Conservation (phyloP, 2,329 filamentous ascomycete genomes). For the Leptoxyphium fumago region DNA sequence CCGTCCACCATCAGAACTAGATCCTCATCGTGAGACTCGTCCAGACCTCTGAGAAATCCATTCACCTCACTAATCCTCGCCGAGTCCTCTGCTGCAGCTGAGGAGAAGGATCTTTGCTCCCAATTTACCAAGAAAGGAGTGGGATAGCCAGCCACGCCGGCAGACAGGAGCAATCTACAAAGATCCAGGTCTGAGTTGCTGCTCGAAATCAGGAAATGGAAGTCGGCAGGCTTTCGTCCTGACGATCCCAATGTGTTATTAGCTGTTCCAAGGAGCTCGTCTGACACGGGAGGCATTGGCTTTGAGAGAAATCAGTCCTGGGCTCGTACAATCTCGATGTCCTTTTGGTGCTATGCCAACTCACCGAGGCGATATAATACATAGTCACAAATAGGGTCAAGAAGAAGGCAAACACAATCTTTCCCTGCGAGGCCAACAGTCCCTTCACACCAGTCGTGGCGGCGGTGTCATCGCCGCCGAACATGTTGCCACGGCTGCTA, state of each 20-base stretch:
- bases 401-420: not conserved
- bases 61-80: constrained; percentile 14
- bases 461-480: not conserved
- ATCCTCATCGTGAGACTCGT: constrained; percentile 26
- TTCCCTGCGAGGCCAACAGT: not conserved
- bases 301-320: not conserved
- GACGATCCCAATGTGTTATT: not conserved
- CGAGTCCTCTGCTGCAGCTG: constrained; percentile 5
- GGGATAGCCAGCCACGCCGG: constrained; percentile 12
- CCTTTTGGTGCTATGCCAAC: not conserved
- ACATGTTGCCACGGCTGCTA: no score
- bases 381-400: not conserved
- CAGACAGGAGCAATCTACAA: constrained; percentile 13
- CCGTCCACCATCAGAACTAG: constrained; percentile 50
- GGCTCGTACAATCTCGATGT: not conserved
- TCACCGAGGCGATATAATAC: not conserved
- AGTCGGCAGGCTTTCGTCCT: constrained; percentile 1
- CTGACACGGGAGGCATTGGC: not conserved
- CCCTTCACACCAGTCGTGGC: not conserved
- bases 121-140: constrained; percentile 13
- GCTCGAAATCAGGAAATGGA: constrained; percentile 15
- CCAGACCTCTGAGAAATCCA: constrained; percentile 9
- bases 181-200: constrained; percentile 11
- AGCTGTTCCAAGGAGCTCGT: not conserved
- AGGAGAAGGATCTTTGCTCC: constrained; percentile 5